These are phyloP conservation scores for Verruconis gallopava DNA, from an alignment of 2,329 filamentous ascomycete genomes.

Conservation along the genomic window DNA sequence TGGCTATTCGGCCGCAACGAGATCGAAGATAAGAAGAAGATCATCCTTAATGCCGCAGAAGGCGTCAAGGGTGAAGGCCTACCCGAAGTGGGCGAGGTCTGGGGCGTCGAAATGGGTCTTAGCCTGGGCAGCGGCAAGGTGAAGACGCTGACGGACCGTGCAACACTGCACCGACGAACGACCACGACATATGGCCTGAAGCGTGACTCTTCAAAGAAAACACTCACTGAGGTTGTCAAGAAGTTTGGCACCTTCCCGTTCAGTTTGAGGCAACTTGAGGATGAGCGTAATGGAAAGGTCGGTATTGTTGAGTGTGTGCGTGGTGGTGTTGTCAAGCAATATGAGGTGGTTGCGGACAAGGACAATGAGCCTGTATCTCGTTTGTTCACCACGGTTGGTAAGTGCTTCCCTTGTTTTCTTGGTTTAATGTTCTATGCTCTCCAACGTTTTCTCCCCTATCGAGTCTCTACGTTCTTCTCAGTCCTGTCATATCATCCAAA, in stretches of 20 bases:
- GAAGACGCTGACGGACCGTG: slow-evolving; percentile 75
- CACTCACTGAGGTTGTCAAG: slow-evolving; percentile 88
- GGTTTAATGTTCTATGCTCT: too few species aligned
- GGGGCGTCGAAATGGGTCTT: slow-evolving; percentile 94
- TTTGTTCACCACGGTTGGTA: slow-evolving; percentile 85
- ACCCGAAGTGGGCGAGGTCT: slow-evolving; percentile 83
- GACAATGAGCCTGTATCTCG: slow-evolving; percentile 74
- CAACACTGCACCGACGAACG: slow-evolving; percentile 88
- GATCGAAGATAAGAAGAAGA: slow-evolving; percentile 97
- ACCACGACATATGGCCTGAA: slow-evolving; percentile 86
- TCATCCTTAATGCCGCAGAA: slow-evolving; percentile 77
- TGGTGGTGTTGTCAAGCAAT: slow-evolving; percentile 82
- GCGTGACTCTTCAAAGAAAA: slow-evolving; percentile 83
- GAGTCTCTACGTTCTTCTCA: too few species aligned
- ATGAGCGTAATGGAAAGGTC: slow-evolving; percentile 90
- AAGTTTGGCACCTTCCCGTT: slow-evolving; percentile 98
- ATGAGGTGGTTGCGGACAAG: slow-evolving; percentile 91
- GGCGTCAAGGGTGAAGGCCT: slow-evolving; percentile 82
- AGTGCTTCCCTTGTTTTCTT: slow-evolving; percentile 31
- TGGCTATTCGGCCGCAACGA: slow-evolving; percentile 96
- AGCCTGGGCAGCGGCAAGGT: slow-evolving; percentile 87
- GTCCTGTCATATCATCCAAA: too few species aligned
- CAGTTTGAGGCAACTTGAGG: slow-evolving; percentile 89
- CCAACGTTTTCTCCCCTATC: too few species aligned
- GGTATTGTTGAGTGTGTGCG: slow-evolving; percentile 95